Base-by-base conservation (phyloP, 2,329 filamentous ascomycete species). In the Thermothelomyces thermophilus region DNA sequence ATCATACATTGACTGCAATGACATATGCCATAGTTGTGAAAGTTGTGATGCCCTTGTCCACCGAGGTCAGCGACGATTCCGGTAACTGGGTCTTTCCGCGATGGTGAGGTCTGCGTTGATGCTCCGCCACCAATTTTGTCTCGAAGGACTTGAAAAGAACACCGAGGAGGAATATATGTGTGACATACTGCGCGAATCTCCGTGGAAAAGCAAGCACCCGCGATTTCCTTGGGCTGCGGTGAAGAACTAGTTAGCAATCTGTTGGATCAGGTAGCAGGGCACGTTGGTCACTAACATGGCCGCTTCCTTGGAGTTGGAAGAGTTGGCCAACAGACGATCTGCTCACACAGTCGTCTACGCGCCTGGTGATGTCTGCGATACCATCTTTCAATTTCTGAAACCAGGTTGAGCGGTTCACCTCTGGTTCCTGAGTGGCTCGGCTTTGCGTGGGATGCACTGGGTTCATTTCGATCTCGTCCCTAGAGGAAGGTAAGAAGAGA, bases 21-120 rank as follows among this genome's bases (percentile, higher is more conserved):
- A 93, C 91, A 67, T 90, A 91, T 13, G 86, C 84, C 87, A 90
- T 89, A 3, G 84, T 86, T 48, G 84, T 83, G 63, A 87, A 87
- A 2, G 87, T 93, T 1, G 88, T 89, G 47, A 91, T 65, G 1
- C 87, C 88, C 39, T 41, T 30, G 24, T n/a, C 36, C 20, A 13
- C 19, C 22, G 3, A 7, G n/a, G 36, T 39, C 19, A 26, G 24
- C 24, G 24, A 9, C 5, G 9, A 5, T 26, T 26, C 24, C 9
- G 5, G 5, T 26, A 26, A 26, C 5, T 26, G 5, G 24, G 5
- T 5, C 9, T 26, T 5, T 26, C 24, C 5, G 9, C 5, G 9
- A 26, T 26, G 24, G 9, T 26, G 24, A 26, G 9, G 24, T 9
- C 24, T 5, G 9, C 5, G 24, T 26, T 26, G 24, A 5, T 9